Base-by-base conservation (phyloP, 192 early-diverging fungal genomes). In the Cetraspora pellucida region DNA sequence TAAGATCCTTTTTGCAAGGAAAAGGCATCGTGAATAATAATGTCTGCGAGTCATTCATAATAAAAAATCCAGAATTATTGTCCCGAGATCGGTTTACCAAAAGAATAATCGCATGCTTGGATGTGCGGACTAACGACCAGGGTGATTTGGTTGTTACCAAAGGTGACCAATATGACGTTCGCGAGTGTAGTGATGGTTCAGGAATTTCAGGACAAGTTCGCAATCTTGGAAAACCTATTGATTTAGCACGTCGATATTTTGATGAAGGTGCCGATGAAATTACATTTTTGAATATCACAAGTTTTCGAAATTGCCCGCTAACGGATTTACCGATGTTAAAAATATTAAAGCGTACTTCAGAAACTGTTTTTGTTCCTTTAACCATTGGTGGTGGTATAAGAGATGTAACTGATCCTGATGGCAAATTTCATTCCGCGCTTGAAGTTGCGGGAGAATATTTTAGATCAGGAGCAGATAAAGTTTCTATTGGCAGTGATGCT, bases 391-490 rank as follows among this genome's bases (percentile, higher is more conserved):
- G 98, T 44, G 98, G 98, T 21, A 98, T 99, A 81, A 90, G 97
- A 63, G 94, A 98, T 78, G 84, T 97, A 10, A 87, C 81, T 13
- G 94, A 99, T 61, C 95, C 96, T 37, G 92, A 93, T 77, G 95
- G 94, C 16, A 80, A 86, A 23, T 61, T 88, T 31, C 90, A 91
- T 81, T 85, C 96, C 0, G 98, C 98, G 0, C 86, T 98, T 13
- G 90, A 97, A n/a, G 98, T 99, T n/a, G 98, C 96, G 6, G 95
- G 95, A 46, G 95, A 94, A 82, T 99, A 99, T 81, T 99, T 99
- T 87, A 88, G 98, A 19, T 97, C 95, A 17, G 98, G 98, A 7
- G 98, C 98, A 3, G 98, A 99, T 84, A 99, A 99, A 83, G 96
- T 99, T 9, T 97, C 96, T 19, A 99, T 99, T 79, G 98, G 98